Base-by-base conservation (phyloP, 139 green algal genomes). In the Coccomyxa sp. region DNA sequence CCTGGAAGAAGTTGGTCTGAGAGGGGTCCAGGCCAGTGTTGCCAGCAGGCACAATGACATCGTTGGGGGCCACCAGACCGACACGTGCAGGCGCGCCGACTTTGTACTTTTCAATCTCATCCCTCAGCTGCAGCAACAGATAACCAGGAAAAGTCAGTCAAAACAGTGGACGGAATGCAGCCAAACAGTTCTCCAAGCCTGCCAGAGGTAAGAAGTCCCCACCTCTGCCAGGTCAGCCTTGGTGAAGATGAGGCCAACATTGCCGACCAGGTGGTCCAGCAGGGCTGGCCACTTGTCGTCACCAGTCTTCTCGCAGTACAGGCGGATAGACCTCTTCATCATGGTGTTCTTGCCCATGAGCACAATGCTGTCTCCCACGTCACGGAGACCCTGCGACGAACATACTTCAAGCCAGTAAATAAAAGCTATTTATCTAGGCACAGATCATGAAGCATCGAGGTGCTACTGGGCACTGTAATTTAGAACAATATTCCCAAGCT, bases 301-400 rank as follows among this genome's bases (percentile, higher is more conserved):
- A 81, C 92, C 92, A 58, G 92, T 98, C 79, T 91, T 86, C 89
- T 99, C 95, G 82, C 86, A 91, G 94, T 98, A 99, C 74, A 96
- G 87, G 82, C 94, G 89, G 87, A 99, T 97, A 91, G 85, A 98
- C 86, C 93, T 91, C 88, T 98, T 97, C 91, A 99, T 98, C 92
- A 99, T 93, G 77, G 97, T 99, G 96, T 99, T 99, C 94, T 99
- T 99, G 83, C 97, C 97, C 97, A 99, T 99, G 31, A 99, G 92
- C 63, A 99, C 94, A 67, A 94, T 86, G 67, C 87, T 94, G 82
- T 96, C 84, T 12, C 31, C 45, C 27, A 51, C 27, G 10, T 92
- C 91, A 87, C 95, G 95, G 84, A 99, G 93, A 30, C 91, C 96
- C 93, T 95, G 90, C 79, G 83, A 59, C 1, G 0, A 80, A 59